Percentiles rank a stretch among this genome's conserved stretches.
phyloP scores from a whole-genome alignment of 2,329 filamentous ascomycete species.

The Colletotrichum camelliae region DNA sequence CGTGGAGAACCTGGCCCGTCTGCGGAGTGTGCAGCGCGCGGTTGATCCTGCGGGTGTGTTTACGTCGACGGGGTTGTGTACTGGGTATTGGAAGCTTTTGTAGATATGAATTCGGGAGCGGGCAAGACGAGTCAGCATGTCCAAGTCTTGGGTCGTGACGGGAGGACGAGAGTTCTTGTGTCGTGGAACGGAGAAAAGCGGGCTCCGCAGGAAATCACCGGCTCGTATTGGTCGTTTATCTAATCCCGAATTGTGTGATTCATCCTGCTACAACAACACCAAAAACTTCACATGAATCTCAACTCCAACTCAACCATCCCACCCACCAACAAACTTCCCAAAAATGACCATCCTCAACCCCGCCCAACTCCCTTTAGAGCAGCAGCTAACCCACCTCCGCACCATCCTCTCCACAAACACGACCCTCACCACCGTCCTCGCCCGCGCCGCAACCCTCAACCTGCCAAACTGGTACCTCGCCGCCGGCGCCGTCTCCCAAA shows the following conservation, averaged over 20 bases:
- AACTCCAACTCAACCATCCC: background rate
- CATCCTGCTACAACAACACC: background rate
- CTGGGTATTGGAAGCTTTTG: background rate
- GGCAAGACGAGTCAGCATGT: background rate
- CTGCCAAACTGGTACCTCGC: slow-evolving; percentile 42
- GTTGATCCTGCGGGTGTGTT: background rate
- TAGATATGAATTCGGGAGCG: background rate
- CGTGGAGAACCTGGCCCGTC: background rate
- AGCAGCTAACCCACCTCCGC: slow-evolving; percentile 29
- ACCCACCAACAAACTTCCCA: background rate
- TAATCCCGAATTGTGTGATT: background rate
- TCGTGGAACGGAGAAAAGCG: background rate
- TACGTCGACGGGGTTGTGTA: background rate
- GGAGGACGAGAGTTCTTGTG: background rate
- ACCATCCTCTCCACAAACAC: slow-evolving; percentile 29
- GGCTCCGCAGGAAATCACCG: background rate
- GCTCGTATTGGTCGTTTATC: background rate
- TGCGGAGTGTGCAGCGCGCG: background rate
- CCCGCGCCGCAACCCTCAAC: slow-evolving; percentile 28
- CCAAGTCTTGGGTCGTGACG: background rate
- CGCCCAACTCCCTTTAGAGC: slow-evolving; percentile 30
- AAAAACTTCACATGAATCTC: background rate
- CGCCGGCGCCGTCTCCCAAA: slow-evolving; percentile 40
- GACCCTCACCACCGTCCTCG: slow-evolving; percentile 32
- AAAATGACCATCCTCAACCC: background rate